Percentiles rank a stretch among this genome's conserved stretches.
phyloP scores from a whole-genome alignment of 2,329 filamentous ascomycete genomes.

The Stromatinia cepivora region DNA sequence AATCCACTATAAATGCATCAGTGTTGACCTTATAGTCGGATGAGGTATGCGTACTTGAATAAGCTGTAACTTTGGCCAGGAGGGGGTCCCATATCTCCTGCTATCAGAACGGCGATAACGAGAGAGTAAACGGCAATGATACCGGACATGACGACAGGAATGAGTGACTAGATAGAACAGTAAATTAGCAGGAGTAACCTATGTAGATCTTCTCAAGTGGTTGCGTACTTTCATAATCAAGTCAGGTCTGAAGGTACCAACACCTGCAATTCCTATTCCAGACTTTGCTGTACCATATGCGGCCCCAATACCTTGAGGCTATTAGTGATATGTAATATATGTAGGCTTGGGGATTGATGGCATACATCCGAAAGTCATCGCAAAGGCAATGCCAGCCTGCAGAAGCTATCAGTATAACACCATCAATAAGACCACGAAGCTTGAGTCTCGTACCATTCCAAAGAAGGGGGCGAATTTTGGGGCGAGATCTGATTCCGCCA shows the following conservation, averaged over 20 bases:
- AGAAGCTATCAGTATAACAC: conserved; percentile 34
- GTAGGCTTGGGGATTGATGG: neutral
- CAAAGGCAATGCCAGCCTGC: conserved; percentile 74
- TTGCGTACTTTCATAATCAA: conserved; percentile 83
- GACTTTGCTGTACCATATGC: conserved; percentile 88
- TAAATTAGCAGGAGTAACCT: conserved; percentile 14
- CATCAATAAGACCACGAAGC: conserved; percentile 23
- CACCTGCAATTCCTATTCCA: conserved; percentile 82
- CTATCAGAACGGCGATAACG: conserved; percentile 94
- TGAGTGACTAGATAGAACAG: conserved; percentile 57
- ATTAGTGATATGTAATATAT: neutral
- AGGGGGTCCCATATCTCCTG: conserved; percentile 79
- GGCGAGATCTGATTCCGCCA: conserved; percentile 60
- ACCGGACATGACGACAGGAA: conserved; percentile 96
- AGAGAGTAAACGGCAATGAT: conserved; percentile 98
- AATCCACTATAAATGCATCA: conserved; percentile 62
- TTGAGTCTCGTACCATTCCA: conserved; percentile 68
- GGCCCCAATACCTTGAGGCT: conserved; percentile 56
- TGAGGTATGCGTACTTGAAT: conserved; percentile 64
- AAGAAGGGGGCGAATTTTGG: conserved; percentile 87
- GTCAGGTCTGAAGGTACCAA: conserved; percentile 81
- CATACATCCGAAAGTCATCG: conserved; percentile 84
- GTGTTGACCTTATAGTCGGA: neutral
- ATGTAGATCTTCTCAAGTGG: neutral
- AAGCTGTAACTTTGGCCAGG: conserved; percentile 70